phyloP scores from a whole-genome alignment of 2,329 filamentous ascomycete species.

The Penicillium vulpinum region DNA sequence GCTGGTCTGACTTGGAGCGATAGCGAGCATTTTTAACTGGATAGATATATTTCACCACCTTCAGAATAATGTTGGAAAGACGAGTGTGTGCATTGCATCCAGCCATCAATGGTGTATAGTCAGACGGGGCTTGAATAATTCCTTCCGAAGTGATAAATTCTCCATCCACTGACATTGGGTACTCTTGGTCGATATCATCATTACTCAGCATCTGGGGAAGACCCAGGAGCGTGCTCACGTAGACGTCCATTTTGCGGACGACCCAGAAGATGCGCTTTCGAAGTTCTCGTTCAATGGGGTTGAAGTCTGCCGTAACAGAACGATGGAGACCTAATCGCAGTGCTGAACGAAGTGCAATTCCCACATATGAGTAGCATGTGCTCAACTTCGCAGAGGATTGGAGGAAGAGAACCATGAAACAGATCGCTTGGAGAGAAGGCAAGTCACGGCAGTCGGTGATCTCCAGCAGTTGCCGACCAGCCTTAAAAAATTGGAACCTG shows the following conservation, averaged over 20 bases:
- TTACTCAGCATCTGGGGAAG: conserved; percentile 52
- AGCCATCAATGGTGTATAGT: conserved; percentile 57
- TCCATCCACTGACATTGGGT: conserved; percentile 48
- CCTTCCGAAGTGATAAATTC: conserved; percentile 49
- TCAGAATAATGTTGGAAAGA: conserved; percentile 58
- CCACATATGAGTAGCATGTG: conserved; percentile 77
- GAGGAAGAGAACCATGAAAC: conserved; percentile 79
- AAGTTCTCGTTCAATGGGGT: conserved; percentile 71
- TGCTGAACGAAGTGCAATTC: conserved; percentile 73
- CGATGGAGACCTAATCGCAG: conserved; percentile 76
- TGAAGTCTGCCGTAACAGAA: conserved; percentile 66
- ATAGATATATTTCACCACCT: conserved; percentile 65
- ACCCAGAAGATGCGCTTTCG: conserved; percentile 65
- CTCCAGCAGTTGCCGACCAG: conserved; percentile 64
- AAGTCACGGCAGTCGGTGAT: conserved; percentile 68
- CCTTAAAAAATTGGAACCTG: conserved; percentile 73
- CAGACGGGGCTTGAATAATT: conserved; percentile 56
- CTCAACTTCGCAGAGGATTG: conserved; percentile 77
- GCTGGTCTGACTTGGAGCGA: conserved; percentile 50
- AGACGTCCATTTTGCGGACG: conserved; percentile 52
- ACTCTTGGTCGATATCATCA: conserved; percentile 53
- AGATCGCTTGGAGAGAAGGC: conserved; percentile 69
- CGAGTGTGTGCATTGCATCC: conserved; percentile 62
- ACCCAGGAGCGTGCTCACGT: conserved; percentile 52
- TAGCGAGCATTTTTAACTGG: conserved; percentile 56